Evolutionary conservation across 2,329 filamentous ascomycete genomes (phyloP).

Genomic region (Xylaria sp.): DNA sequence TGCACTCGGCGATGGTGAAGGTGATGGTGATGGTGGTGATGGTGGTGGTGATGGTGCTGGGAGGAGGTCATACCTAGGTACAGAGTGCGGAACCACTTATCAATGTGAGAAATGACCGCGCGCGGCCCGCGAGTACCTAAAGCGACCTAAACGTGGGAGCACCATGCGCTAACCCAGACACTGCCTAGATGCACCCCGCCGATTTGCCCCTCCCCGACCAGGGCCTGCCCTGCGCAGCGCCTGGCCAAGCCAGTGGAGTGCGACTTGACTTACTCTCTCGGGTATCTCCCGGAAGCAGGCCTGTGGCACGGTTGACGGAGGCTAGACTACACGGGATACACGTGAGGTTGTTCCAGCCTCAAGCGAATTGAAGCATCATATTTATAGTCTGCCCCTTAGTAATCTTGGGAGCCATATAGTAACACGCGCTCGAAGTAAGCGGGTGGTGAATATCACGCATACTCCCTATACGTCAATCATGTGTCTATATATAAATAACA

Average conservation of each 20-base stretch:
- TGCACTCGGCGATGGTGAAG: too few species aligned
- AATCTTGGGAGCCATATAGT: not conserved
- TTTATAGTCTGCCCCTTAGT: constrained; percentile 13
- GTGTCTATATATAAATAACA: constrained; percentile 2
- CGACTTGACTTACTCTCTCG: not conserved
- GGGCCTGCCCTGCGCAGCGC: too few species aligned
- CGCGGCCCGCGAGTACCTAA: too few species aligned
- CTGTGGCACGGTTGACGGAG: constrained; percentile 9
- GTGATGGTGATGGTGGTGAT: too few species aligned
- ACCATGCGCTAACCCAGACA: too few species aligned
- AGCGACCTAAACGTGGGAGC: not conserved
- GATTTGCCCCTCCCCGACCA: too few species aligned
- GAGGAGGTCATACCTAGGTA: not conserved
- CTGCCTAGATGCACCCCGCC: too few species aligned
- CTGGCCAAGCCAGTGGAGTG: constrained; percentile 10
- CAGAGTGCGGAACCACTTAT: not conserved
- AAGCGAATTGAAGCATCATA: not conserved
- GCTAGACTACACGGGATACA: constrained; percentile 10
- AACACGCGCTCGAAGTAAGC: constrained; percentile 6
- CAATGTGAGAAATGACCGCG: not conserved
- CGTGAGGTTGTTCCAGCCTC: not conserved
- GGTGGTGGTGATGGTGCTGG: not conserved
- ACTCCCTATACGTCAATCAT: not conserved
- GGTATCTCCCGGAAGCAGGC: constrained; percentile 13
- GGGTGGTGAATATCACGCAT: not conserved